Conservation (phyloP, 2,329 filamentous ascomycete genomes). For the Fusarium oligoseptatum region DNA sequence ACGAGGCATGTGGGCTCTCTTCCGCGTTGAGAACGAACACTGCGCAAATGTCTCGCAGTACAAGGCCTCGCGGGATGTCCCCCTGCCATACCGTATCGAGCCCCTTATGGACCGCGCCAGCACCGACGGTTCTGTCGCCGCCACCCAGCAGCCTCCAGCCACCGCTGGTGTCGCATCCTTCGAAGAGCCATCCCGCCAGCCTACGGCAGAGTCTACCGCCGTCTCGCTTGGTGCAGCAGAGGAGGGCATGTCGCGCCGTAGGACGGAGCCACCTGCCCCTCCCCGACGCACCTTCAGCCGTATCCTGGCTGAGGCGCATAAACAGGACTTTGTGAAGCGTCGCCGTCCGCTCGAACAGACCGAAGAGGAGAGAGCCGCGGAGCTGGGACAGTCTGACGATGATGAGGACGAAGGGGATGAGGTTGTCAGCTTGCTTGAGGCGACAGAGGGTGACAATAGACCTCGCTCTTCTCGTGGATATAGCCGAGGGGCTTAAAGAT, state of each 20-base stretch:
- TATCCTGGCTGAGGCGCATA: conserved; percentile 87
- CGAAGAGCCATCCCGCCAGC: conserved; percentile 23
- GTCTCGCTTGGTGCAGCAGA: conserved; percentile 33
- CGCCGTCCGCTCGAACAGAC: conserved; percentile 55
- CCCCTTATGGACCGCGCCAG: conserved; percentile 60
- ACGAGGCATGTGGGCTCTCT: conserved; percentile 89
- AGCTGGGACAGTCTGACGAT: conserved; percentile 51
- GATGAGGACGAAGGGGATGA: conserved; percentile 52
- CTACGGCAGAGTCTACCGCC: conserved; percentile 37
- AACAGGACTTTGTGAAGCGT: conserved; percentile 91
- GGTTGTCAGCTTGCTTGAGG: conserved; percentile 45
- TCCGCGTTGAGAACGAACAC: conserved; percentile 98
- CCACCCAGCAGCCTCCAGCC: conserved; percentile 5
- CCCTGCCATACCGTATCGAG: conserved; percentile 81
- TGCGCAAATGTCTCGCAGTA: conserved; percentile 92
- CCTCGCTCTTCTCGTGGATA: conserved; percentile 38
- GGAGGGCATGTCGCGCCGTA: conserved; percentile 48
- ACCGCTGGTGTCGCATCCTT: conserved; percentile 8
- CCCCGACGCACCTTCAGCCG: conserved; percentile 59
- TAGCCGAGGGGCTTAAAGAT: not conserved
- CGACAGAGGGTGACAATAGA: conserved; percentile 43
- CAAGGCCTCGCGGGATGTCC: conserved; percentile 89
- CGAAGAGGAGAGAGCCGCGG: conserved; percentile 39
- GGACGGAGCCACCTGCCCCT: conserved; percentile 45
- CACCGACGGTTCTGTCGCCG: conserved; percentile 46